Evolutionary conservation across 1,139 yeast genomes (phyloP).

Genomic region (Saccharomyces hybrid): DNA sequence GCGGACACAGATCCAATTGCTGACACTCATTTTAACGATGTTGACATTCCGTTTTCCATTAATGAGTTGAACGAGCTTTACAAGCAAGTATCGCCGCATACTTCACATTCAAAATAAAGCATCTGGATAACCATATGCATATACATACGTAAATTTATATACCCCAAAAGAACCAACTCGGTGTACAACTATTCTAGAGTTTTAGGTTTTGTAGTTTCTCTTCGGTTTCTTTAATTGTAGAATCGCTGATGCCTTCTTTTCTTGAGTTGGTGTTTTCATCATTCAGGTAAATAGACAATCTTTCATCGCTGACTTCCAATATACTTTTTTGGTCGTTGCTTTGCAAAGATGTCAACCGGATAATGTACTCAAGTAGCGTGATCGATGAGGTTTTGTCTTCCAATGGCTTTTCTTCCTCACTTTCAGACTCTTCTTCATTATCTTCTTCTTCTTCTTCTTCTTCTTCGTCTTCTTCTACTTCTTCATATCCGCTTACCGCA

Average conservation of each 20-base stretch:
- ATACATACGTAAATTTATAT: neutral
- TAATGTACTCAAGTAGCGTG: conserved; percentile 57
- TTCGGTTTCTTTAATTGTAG: conserved; percentile 1
- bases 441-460: neutral
- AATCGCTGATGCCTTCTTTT: conserved; percentile 5
- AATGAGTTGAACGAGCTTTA: neutral
- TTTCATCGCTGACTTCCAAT: conserved; percentile 56
- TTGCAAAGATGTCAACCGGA: conserved; percentile 57
- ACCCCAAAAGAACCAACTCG: neutral
- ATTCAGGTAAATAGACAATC: conserved; percentile 51
- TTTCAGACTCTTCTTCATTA: conserved; percentile 19
- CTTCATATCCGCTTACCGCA: conserved; percentile 32
- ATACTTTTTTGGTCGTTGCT: conserved; percentile 51
- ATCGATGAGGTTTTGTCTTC: conserved; percentile 30
- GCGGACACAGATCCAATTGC: neutral
- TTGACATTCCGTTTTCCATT: neutral
- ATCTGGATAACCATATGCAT: neutral
- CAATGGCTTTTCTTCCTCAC: conserved; percentile 5
- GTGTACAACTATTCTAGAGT: neutral
- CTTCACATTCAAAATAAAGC: neutral
- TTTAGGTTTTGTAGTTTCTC: neutral
- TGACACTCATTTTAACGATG: neutral
- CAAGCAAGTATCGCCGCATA: neutral
- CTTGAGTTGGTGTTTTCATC: conserved; percentile 41
- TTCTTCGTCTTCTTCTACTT: conserved; percentile 13